Evolutionary conservation across 371 early-diverging fungal species (phyloP), one percentile per base, ranked within the genome.

Genomic region (Mortierella polycephala): DNA sequence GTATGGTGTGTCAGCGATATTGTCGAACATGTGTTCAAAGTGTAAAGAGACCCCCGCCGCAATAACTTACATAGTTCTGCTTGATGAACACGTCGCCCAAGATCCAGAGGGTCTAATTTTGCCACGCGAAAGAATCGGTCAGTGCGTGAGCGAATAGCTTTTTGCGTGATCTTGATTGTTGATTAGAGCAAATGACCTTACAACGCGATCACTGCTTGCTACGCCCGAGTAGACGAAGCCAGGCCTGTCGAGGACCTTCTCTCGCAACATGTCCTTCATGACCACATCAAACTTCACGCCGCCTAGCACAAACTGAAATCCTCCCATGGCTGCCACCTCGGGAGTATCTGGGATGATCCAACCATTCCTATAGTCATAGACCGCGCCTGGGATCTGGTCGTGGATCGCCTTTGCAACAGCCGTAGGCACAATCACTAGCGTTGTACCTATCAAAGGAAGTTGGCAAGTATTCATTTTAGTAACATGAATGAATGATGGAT

Each of bases 291-390:
- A 77, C 65, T 77, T 77, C 64, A 68, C 68, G 1, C 72, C 77
- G 11, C 53, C 61, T 14, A 77, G 52, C 2, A 77, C 40, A 30
- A 77, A 55, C 39, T 71, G 72, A 1, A 77, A 42, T 7, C 68
- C 68, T 40, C 56, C 49, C 21, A 76, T 12, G 11, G 64, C 67
- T 1, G 71, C 69, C 10, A 62, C 60, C 21, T 72, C 74, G 2
- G 76, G 69, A 0, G 80, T 72, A 49, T 87, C 83, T 13, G 86
- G 87, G 30, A 88, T 67, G 40, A 82, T 79, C 88, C 87, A 88
- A 6, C 88, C 87, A 46, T 73, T 67, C 12, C 61, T 40, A 1
- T 47, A 45, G 54, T 82, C 82, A 52, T 80, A 84, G 9, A 69
- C 44, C 8, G 88, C 75, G 8, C 83, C 85, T n/a, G 85, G 85